Evolutionary conservation across 75 land plant genomes (phyloP).

Genomic region (Chamaecyparis obtusa): DNA sequence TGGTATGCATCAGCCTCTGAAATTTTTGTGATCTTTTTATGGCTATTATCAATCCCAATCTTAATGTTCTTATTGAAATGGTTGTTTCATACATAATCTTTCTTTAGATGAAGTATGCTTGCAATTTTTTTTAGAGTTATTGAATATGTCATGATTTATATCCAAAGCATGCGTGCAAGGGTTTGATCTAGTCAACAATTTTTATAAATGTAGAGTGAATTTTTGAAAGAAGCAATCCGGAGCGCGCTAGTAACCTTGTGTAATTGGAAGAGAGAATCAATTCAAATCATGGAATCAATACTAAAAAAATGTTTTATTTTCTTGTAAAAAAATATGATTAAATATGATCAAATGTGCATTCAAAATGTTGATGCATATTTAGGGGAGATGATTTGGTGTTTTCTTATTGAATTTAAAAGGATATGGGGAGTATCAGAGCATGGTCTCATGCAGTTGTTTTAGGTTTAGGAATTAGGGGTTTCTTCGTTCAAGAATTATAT

Average conservation of each 20-base stretch:
- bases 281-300: not conserved
- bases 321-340: too few relatives aligned
- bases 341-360: too few relatives aligned
- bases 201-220: not conserved
- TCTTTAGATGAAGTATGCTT: not conserved
- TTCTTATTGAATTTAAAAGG: too few relatives aligned
- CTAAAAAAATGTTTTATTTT: not conserved
- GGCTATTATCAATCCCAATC: not conserved
- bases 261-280: not conserved
- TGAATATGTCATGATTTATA: not conserved
- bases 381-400: too few relatives aligned
- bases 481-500: not conserved
- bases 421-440: too few relatives aligned
- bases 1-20: not conserved
- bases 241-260: not conserved
- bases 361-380: too few relatives aligned
- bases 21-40: not conserved
- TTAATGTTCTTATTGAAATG: not conserved
- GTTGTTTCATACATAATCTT: conserved; percentile 6
- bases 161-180: conserved; percentile 3
- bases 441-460: too few relatives aligned
- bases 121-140: conserved; percentile 4
- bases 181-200: not conserved
- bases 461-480: too few relatives aligned
- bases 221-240: not conserved